Percentiles rank a stretch among this genome's conserved stretches.
Evolutionary conservation across 306 rosid genomes (phyloP).

Genomic region (Lathyrus sativus): DNA sequence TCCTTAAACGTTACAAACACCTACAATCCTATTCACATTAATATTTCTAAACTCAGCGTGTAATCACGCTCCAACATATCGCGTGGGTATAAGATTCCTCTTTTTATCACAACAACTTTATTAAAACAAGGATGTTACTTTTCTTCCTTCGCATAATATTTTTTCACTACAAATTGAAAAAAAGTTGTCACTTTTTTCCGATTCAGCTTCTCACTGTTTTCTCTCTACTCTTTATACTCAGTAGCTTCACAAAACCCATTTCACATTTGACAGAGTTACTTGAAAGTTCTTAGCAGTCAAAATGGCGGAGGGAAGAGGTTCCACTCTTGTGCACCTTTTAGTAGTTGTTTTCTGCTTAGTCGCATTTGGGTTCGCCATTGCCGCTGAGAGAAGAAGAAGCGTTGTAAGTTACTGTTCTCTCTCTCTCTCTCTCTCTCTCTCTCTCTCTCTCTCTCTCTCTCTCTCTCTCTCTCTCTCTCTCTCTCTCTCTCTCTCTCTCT

Average conservation of each 20-base stretch:
- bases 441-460: too few species aligned
- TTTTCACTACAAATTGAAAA: background rate
- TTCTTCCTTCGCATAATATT: background rate
- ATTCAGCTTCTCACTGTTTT: background rate
- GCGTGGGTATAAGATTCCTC: conserved; percentile 5
- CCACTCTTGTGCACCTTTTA: conserved; percentile 76
- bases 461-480: too few species aligned
- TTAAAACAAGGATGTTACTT: conserved; percentile 6
- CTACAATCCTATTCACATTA: background rate
- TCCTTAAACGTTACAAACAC: background rate
- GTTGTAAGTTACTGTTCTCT: conserved; percentile 54
- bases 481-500: too few species aligned
- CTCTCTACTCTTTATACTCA: background rate
- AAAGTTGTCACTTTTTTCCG: background rate
- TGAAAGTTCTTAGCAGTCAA: background rate
- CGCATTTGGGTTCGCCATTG: conserved; percentile 97
- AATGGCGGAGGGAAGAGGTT: conserved; percentile 90
- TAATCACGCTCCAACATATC: background rate
- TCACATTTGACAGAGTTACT: background rate
- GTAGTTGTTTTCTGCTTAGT: conserved; percentile 69
- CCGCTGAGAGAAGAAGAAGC: conserved; percentile 90
- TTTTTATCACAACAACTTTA: conserved; percentile 8
- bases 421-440: too few species aligned
- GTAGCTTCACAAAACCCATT: conserved; percentile 10
- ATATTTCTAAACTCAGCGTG: background rate